Evolutionary conservation across 2,329 filamentous ascomycete genomes (phyloP), one percentile per base, ranked within the genome.

Genomic region (Aspergillus costaricaensis): DNA sequence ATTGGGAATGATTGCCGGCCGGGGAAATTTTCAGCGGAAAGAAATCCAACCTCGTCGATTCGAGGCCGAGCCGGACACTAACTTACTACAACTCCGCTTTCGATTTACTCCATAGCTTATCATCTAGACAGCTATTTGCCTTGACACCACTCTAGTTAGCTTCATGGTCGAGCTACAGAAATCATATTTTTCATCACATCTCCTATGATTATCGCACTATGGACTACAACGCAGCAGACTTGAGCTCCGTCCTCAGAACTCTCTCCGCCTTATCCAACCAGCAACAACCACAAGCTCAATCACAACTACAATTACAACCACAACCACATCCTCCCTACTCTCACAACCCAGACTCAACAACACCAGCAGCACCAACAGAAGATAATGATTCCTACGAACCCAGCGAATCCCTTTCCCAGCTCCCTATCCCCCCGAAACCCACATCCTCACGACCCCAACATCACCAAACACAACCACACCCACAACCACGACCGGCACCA

Each of bases 181-280:
- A 4, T 14, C 10, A 14, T 36, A 5, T 14, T 14, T 14, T 5
- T 36, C 12, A 36, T 14, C 32, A 36, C 17, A 17, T 15, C 19
- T 44, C 10, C 10, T 9, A 44, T 21, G 10, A 21, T 6, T 10
- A 19, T 21, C 4, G 38, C 63, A 38, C n/a, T 36, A 70, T 67
- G 63, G 61, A 57, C 52, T 70, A 73, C 44, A 67, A 73, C 41
- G 57, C 72, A 38, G 68, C 77, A 7, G 74, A 80, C 54, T 68
- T 81, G 41, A 73, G 73, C 30, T 74, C 77, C 7, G 73, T 81
- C 49, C 72, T 81, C n/a, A 67, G 68, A 59, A 78, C 78, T 0
- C 72, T 81, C 12, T 77, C 77, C 48, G 69, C 73, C 36, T 72
- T 78, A 59, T 66, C 73, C 17, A 68, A 64, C 64, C 62, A 48